Evolutionary conservation across 1,139 yeast genomes (phyloP), one percentile per base, ranked within the genome.

Genomic region (Ogataea hybrid): DNA sequence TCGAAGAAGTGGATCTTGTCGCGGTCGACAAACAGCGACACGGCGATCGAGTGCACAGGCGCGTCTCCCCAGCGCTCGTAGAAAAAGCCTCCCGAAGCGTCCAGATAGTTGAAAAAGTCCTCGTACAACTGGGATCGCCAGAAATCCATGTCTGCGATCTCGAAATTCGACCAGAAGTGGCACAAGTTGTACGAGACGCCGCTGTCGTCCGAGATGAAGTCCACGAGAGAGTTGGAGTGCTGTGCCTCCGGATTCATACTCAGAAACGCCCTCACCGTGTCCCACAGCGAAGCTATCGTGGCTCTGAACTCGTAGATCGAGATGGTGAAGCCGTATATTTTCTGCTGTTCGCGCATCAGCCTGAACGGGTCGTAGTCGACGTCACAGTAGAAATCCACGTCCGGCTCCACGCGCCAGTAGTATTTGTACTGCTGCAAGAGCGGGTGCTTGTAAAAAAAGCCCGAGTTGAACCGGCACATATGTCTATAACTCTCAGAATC

Each of bases 21-120:
- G 37, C 61, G 64, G 35, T 72, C 68, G 41, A 71, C 63, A 48
- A 78, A 69, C 30, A 78, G 61, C 0, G 80, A 60, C 5, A 73
- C 79, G 1, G 79, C 84, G 42, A 79, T 67, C 3, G 83, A 75
- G 55, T 77, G 80, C 36, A 78, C 64, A 2, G 83, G 81, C 0
- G 83, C 81, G 56, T 76, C 82, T 5, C 81, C 80, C 84, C 84
- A 78, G 55, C 81, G 61, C 51, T 78, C 84, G 56, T 75, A 75
- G 56, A 75, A 77, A 51, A 78, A 77, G 1, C 82, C 83, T 12
- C 82, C 82, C 0, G 73, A 59, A 36, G 61, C 55, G 56, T 77
- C 80, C 49, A 76, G 63, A 53, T 68, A 59, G 3, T 71, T 65
- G 44, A 77, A 76, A 51, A 71, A 75, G 15, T 65, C 68, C 33